Base-by-base conservation (phyloP, 176 grass and related monocot species). In the Ananas comosus region DNA sequence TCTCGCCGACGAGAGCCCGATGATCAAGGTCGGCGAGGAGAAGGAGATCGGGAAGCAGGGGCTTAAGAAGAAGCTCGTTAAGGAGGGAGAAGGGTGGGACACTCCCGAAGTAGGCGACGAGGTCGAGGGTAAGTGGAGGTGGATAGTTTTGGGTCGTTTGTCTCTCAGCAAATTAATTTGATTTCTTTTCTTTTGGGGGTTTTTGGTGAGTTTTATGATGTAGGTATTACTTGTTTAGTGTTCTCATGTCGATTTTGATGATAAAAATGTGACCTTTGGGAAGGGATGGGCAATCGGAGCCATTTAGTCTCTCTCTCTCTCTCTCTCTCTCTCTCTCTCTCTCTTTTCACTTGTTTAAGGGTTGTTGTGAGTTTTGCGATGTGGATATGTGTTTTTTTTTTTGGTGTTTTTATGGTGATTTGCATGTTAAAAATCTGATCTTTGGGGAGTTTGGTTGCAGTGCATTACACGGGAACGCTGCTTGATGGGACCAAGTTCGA, bases 401-500 rank as follows among this genome's bases (percentile, higher is more conserved):
- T 27, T 27, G 1, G 25, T 27, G 25, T 27, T 27, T 2, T 27
- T 27, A 27, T 2, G 25, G 2, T 27, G 25, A 27, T 27, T 27
- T 27, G 1, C 2, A 27, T 49, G 10, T 42, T 12, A 17, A 27
- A 50, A 49, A 51, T 71, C n/a, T 78, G 42, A 78, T 65, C 51
- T 50, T 25, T 49, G 67, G 79, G 49, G 85, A 64, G 4, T 75
- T 10, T 56, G 33, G 0, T 49, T 79, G 67, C 76, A 96, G 93
- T 96, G 67, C 93, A 96, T 79, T 96, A 96, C 79, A 96, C 93
- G 21, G 93, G 93, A 4, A 96, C 93, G 4, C 86, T 96, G n/a
- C 83, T 92, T 63, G 93, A 96, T 72, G 93, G 89, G n/a, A 96
- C 84, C 54, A 92, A 96, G 80, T 96, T 96, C 2, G 93, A 96